Conservation (phyloP, 1,284 basidiomycete genomes). For the Sparassis latifolia region DNA sequence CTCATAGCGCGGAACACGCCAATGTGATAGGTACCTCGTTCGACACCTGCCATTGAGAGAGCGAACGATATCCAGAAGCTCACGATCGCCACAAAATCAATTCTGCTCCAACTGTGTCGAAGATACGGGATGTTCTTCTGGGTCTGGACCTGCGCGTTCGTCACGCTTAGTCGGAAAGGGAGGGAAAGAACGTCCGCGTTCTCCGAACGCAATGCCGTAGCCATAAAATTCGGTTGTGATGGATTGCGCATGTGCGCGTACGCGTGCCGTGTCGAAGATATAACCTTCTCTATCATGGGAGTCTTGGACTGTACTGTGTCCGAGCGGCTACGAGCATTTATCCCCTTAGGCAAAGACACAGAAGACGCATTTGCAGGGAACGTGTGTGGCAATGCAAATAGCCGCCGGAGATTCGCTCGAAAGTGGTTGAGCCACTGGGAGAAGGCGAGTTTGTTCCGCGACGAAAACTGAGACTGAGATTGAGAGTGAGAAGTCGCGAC, state of each 20-base stretch:
- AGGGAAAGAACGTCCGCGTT: conserved; percentile 38
- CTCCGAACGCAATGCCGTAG: conserved; percentile 44
- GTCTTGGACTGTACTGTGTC: conserved; percentile 27
- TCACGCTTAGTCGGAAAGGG: conserved; percentile 63
- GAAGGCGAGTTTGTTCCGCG: conserved; percentile 12
- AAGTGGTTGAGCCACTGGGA: conserved; percentile 29
- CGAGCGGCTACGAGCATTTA: conserved; percentile 18
- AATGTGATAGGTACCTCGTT: conserved; percentile 66
- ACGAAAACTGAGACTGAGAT: conserved; percentile 16
- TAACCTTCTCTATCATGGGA: conserved; percentile 27
- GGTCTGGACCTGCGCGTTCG: conserved; percentile 46
- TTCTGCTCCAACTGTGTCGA: conserved; percentile 90
- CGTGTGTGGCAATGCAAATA: conserved; percentile 35
- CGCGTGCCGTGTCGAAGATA: conserved; percentile 12
- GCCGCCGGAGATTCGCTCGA: conserved; percentile 32
- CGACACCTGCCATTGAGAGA: conserved; percentile 61
- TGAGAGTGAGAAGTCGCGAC: conserved; percentile 30
- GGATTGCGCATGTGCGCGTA: conserved; percentile 26
- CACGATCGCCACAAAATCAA: conserved; percentile 82
- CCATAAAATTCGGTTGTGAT: conserved; percentile 40
- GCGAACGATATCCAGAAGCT: conserved; percentile 80
- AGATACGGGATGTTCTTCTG: conserved; percentile 76
- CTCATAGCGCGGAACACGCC: conserved; percentile 89
- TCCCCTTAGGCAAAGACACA: conserved; percentile 5
- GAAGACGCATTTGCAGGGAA: conserved; percentile 7